These are phyloP conservation scores for Sapria himalayana DNA, from an alignment of 345 rosid genomes.

Conservation along the genomic window DNA sequence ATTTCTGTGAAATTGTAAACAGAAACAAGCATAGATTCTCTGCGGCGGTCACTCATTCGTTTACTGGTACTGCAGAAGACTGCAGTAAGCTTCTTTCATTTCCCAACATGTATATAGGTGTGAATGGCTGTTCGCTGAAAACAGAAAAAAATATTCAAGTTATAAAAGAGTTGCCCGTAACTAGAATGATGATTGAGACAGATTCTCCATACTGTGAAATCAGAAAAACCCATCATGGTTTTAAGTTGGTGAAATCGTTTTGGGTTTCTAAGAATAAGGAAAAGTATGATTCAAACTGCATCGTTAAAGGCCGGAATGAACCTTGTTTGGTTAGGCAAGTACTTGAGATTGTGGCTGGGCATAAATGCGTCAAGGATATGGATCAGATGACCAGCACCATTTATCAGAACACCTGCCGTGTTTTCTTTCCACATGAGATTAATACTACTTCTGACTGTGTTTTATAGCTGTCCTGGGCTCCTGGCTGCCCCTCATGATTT, in stretches of 20 bases:
- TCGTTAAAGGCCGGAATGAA: conserved; percentile 84
- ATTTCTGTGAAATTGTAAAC: conserved; percentile 69
- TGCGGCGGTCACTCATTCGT: conserved; percentile 82
- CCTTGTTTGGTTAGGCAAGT: conserved; percentile 96
- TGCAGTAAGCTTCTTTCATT: conserved; percentile 63
- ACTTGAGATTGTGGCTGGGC: conserved; percentile 83
- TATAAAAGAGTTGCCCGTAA: conserved; percentile 47
- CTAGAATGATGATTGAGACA: conserved; percentile 91
- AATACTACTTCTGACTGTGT: too few species aligned
- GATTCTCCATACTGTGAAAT: conserved; percentile 98
- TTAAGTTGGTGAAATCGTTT: conserved; percentile 32
- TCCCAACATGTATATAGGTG: conserved; percentile 51
- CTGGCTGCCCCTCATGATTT: too few species aligned
- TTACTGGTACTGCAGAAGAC: conserved; percentile 63
- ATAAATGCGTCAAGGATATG: conserved; percentile 44
- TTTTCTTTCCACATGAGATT: conserved; percentile 95
- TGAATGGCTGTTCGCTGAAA: conserved; percentile 85
- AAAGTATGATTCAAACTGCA: conserved; percentile 50
- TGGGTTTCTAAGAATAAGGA: conserved; percentile 95
- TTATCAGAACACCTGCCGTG: conserved; percentile 79
- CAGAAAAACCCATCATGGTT: conserved; percentile 68
- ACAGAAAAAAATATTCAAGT: conserved; percentile 68
- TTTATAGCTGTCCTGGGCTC: too few species aligned
- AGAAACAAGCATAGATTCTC: conserved; percentile 53
- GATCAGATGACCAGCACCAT: conserved; percentile 42